A percentile compares a stretch with the other conserved stretches of the same genome.
These are phyloP conservation scores for Tricholoma furcatifolium DNA, from an alignment of 768 basidiomycete species.

Conservation along the genomic window DNA sequence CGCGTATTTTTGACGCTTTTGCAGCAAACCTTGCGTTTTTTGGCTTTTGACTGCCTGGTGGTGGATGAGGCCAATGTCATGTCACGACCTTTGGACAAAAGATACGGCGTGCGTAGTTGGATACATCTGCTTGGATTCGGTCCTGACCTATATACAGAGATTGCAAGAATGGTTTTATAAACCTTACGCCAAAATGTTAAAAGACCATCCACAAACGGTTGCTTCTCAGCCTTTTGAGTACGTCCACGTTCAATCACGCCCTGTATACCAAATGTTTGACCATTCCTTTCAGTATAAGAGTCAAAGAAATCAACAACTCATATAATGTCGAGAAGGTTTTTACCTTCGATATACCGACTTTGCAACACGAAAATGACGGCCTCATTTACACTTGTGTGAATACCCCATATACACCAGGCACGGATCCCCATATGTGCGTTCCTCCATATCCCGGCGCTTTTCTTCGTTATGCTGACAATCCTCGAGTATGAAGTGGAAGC, in stretches of 20 bases:
- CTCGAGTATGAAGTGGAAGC: conserved; percentile 97
- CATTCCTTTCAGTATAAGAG: conserved; percentile 58
- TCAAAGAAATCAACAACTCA: conserved; percentile 85
- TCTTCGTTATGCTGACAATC: conserved; percentile 3
- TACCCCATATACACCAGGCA: conserved; percentile 79
- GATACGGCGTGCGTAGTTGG: conserved; percentile 74
- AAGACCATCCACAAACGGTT: conserved; percentile 66
- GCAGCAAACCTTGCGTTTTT: conserved; percentile 78
- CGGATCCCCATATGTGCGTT: conserved; percentile 84
- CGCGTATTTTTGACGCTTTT: conserved; percentile 4
- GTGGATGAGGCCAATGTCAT: conserved; percentile 86
- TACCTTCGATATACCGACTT: conserved; percentile 72
- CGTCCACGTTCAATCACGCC: conserved; percentile 25
- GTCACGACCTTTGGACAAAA: conserved; percentile 75
- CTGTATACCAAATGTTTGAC: conserved; percentile 10
- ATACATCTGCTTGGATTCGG: neutral
- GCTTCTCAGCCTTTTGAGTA: conserved; percentile 80
- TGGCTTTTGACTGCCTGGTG: conserved; percentile 93
- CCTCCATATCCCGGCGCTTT: neutral
- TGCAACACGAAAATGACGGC: conserved; percentile 94
- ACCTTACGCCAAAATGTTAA: conserved; percentile 72
- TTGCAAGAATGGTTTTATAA: conserved; percentile 79
- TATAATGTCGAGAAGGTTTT: conserved; percentile 90
- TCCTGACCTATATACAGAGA: conserved; percentile 48
- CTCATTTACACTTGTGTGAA: conserved; percentile 94